Evolutionary conservation across 257 asterid genomes (phyloP), one percentile per base, ranked within the genome.

Genomic region (Agastache rugosa): DNA sequence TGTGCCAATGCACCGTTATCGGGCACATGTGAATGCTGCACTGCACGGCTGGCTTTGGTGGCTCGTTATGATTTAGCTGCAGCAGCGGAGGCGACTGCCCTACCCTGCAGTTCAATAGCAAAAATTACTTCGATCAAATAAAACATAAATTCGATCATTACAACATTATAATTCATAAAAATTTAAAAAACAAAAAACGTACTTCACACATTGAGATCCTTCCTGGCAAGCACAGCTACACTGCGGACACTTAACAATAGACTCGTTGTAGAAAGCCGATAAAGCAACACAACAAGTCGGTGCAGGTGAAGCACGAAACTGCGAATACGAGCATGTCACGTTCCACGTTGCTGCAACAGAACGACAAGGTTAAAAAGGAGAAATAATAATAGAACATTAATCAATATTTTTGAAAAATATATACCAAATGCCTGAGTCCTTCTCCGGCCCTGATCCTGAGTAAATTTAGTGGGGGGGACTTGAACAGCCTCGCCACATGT

Each of bases 11-110:
- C 39, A 91, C 84, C 78, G 60, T 77, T 59, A 91, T 77, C 4
- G 97, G 97, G 79, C 97, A 91, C 97, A 93, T 93, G 75, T 89
- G 89, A 12, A 51, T 39, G 12, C 93, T 23, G 69, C 98, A 93
- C 37, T 66, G 80, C 72, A 89, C 83, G 20, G 84, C 80, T 0
- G 96, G 81, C 74, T 74, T 39, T 48, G 83, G 82, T 41, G 62
- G 84, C 62, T 83, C 88, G 37, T 87, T 58, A 0, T 17, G 86
- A 7, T 62, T 78, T 51, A 85, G 71, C 69, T 82, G 86, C 81
- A 89, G 34, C 1, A 77, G 75, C 0, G 89, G 88, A 51, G 90
- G 86, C 17, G 76, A 41, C 27, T 83, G 88, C 25, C 86, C 89
- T 3, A 71, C 67, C 79, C 89, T 88, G 66, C 71, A n/a, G 42